Evolutionary conservation across 768 basidiomycete species (phyloP), one percentile per base, ranked within the genome.

Genomic region (Coprinellus aureogranulatus): DNA sequence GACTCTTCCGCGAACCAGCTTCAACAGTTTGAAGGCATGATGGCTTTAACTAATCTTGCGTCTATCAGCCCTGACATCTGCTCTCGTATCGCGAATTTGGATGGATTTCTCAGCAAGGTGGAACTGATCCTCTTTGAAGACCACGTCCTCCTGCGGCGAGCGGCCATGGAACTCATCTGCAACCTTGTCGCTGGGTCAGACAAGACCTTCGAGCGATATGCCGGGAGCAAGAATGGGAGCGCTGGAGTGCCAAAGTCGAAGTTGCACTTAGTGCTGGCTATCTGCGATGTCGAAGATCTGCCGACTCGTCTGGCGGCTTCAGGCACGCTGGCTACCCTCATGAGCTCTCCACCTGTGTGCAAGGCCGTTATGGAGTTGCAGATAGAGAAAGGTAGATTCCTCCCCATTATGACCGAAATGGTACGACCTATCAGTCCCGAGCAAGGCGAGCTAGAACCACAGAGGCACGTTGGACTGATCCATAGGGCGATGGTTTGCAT

Each of bases 21-120:
- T 5, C 93, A 97, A 66, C 82, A 82, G 40, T 99, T 99, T 65
- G 97, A 99, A 70, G 86, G 87, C 3, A 77, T 95, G 64, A 98
- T 98, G 96, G 95, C 94, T 1, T 78, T 99, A 53, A 99, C 97
- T 8, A 99, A 99, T 68, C 74, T 98, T 42, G 87, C 96, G 0
- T 94, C 94, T 18, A 81, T 91, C 52, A 83, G 82, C 49, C 75
- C 85, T 0, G 81, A 84, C 28, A 70, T 87, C 9, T 86, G 91
- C 2, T 76, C 81, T 20, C 83, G 88, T 46, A 82, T 97, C 48
- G 87, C 86, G 1, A 75, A 77, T 45, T 76, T 80, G 0, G 80
- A 85, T 9, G 84, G 83, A 2, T 69, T 92, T 28, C 64, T 90
- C 54, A 77, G 79, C 71, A 85, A 82, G 59, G 77, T 88, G 5